Evolutionary conservation across 2,329 filamentous ascomycete species (phyloP).

Genomic region (Penicillium sp.): DNA sequence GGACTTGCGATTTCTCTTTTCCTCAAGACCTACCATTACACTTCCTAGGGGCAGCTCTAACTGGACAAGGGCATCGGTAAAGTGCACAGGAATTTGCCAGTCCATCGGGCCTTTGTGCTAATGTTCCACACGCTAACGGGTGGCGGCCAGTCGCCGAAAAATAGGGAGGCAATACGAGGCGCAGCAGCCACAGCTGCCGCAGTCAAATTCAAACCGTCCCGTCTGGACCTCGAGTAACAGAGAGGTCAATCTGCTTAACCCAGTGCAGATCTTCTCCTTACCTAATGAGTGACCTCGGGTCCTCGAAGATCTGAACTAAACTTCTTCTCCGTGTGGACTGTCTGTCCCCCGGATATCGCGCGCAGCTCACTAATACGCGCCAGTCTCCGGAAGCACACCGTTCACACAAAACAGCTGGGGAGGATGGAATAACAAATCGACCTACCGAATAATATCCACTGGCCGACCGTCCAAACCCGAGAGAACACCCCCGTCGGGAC

Average conservation of each 20-base stretch:
- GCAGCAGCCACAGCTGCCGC: conserved; percentile 18
- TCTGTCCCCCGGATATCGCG: neutral
- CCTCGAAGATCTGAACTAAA: conserved; percentile 8
- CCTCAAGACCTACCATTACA: neutral
- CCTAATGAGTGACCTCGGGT: conserved; percentile 3
- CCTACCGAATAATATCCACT: neutral
- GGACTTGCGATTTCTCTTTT: neutral
- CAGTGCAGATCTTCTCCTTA: conserved; percentile 22
- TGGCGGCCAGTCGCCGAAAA: neutral
- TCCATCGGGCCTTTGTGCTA: neutral
- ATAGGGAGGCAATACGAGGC: conserved; percentile 26
- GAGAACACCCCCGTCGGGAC: conserved; percentile 1
- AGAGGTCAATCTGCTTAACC: conserved; percentile 6
- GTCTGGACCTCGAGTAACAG: neutral
- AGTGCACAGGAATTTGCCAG: neutral
- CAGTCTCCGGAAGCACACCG: neutral
- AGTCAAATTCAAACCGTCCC: conserved; percentile 4
- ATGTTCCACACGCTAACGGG: conserved; percentile 3
- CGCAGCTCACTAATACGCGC: neutral
- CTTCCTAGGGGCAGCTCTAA: neutral
- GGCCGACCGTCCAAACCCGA: conserved; percentile 3
- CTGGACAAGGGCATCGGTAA: neutral
- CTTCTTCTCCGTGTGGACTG: neutral
- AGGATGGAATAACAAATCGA: conserved; percentile 21
- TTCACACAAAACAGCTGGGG: neutral